Evolutionary conservation across 2,329 filamentous ascomycete species (phyloP).

Genomic region (Didymosphaeria variabile): DNA sequence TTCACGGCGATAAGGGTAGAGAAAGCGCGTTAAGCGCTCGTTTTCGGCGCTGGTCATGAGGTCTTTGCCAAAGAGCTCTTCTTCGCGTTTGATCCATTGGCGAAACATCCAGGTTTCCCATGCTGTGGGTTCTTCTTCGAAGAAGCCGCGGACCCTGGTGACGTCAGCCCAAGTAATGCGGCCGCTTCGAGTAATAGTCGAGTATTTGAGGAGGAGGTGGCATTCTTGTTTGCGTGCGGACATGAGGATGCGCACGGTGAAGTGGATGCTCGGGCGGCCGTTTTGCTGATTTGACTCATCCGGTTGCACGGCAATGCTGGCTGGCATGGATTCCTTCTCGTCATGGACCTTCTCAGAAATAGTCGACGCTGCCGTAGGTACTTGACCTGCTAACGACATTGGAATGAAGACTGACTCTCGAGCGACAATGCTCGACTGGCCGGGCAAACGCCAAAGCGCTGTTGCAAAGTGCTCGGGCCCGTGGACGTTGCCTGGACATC

Average conservation of each 20-base stretch:
- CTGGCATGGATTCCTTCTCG: no score
- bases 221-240: not conserved
- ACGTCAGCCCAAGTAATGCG: not conserved
- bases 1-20: not conserved
- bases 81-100: slow-evolving; percentile 8
- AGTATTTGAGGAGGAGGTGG: not conserved
- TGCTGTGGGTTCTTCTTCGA: not conserved
- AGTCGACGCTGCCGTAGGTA: no score
- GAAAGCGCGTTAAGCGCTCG: slow-evolving; percentile 3
- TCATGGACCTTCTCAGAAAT: no score
- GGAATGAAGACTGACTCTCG: no score
- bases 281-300: no score
- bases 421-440: no score
- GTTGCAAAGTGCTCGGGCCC: no score
- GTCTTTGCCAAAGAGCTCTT: not conserved
- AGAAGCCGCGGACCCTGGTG: not conserved
- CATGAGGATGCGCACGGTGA: slow-evolving; percentile 3
- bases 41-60: not conserved
- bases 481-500: no score
- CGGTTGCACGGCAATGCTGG: no score
- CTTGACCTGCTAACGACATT: no score
- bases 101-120: slow-evolving; percentile 6
- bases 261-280: no score
- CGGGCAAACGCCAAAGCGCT: no score
- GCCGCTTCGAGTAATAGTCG: not conserved